Base-by-base conservation (phyloP, 371 early-diverging fungal genomes). In the Rozella allomycis region DNA sequence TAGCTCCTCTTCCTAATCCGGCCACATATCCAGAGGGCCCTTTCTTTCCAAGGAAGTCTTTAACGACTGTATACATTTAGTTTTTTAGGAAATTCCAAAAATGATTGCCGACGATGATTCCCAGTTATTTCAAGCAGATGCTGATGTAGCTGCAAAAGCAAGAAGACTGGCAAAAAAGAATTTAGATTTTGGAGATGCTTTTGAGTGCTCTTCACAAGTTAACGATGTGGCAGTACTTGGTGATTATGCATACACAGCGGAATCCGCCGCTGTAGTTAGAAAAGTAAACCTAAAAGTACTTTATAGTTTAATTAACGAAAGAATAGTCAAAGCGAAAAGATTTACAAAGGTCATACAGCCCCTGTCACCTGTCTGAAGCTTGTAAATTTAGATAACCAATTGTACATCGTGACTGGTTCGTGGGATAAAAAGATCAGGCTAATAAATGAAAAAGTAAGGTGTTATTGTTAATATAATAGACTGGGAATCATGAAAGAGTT, bases 1-100 rank as follows among this genome's bases (percentile, higher is more conserved):
- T 78, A 0, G 94, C 91, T 41, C 78, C 94, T 54, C 94, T 68
- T 18, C 90, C 91, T 6, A 90, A 55, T 44, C 94, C 94, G 14
- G 91, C 91, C 35, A 93, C 82, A 45, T 93, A 93, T 41, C 27
- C 27, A 4, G 16, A 10, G 21, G 38, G 38, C 6, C 34, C 17
- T 27, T 12, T 20, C 22, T 20, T 28, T 16, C 16, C 18, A 11
- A 37, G 21, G 22, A 37, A 37, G 17, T 37, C 34, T 25, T 34
- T 21, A 17, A 34, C 28, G 17, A 27, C 28, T n/a, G n/a, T n/a
- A n/a, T n/a, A n/a, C n/a, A n/a, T n/a, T n/a, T n/a, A n/a, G n/a
- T n/a, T n/a, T n/a, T n/a, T n/a, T n/a, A n/a, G n/a, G n/a, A n/a
- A n/a, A n/a, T n/a, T n/a, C n/a, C n/a, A n/a, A n/a, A n/a, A n/a